Evolutionary conservation across 2,329 filamentous ascomycete genomes (phyloP), one percentile per base, ranked within the genome.

Genomic region (Nothophaeocryptopus gaeumannii): DNA sequence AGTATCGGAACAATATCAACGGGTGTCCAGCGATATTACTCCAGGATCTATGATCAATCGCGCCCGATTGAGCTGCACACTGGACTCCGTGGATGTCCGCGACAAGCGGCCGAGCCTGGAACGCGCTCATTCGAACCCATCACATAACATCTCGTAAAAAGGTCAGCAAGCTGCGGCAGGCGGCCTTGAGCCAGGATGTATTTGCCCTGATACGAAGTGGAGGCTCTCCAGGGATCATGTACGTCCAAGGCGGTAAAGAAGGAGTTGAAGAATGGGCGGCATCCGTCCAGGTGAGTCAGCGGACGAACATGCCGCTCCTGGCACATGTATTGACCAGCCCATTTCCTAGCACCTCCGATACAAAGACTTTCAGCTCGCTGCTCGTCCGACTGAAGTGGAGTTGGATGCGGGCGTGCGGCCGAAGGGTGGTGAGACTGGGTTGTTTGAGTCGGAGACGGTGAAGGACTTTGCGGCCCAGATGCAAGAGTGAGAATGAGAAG

Each of bases 131-230:
- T 53, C 80, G 85, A 45, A 91, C 87, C 0, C 87, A 91, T 60
- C 87, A 91, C 67, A 89, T 91, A 63, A 90, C 86, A 3, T 89
- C 85, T 0, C 83, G 86, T 56, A 89, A 89, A 65, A 91, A 91
- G 64, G 77, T 85, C 38, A 71, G 75, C 20, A 75, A 75, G 48
- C 75, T 91, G 15, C 80, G 76, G 43, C 85, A 86, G 66, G 82
- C 83, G 2, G 82, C 84, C 5, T 75, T 79, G 30, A 74, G 78
- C 39, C 73, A 80, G 57, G 72, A 82, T 48, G 78, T 84, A 43
- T 84, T 80, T 56, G 80, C 85, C 1, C 71, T 90, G 3, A 72
- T 89, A 1, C 79, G 86, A 20, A 83, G 78, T 54, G 85, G 86
- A 9, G 81, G 83, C 2, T 79, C 78, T 16, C 87, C 87, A 0